Conservation (phyloP, 345 rosid genomes). For the Luvunga scandens region DNA sequence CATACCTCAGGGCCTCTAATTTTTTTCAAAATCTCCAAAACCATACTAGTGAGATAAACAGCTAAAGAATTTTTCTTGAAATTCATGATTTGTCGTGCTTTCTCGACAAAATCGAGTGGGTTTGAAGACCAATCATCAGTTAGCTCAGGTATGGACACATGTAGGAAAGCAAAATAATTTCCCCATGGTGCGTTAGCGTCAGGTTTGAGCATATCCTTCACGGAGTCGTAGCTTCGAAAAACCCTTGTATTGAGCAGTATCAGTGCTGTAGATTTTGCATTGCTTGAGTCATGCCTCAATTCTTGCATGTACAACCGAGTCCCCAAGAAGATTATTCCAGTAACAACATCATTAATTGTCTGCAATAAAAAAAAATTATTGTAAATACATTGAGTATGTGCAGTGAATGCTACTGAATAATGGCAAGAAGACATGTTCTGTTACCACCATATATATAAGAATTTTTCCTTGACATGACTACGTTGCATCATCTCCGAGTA, state of each 20-base stretch:
- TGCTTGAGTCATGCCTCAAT: slow-evolving; percentile 4
- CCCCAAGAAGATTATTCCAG: slow-evolving; percentile 33
- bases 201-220: slow-evolving; percentile 35
- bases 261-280: slow-evolving; percentile 22
- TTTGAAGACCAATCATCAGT: background rate
- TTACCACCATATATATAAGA: no score
- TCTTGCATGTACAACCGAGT: slow-evolving; percentile 33
- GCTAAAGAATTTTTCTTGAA: slow-evolving; percentile 30
- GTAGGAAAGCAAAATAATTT: slow-evolving; percentile 36
- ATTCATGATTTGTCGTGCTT: slow-evolving; percentile 21
- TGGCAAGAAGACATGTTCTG: no score
- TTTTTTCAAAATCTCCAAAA: slow-evolving; percentile 28
- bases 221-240: slow-evolving; percentile 28
- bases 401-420: no score
- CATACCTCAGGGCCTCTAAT: slow-evolving; percentile 20
- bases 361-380: background rate
- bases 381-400: background rate
- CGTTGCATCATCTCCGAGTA: no score
- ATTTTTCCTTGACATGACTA: no score
- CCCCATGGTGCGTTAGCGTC: slow-evolving; percentile 34
- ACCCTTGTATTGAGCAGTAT: slow-evolving; percentile 34
- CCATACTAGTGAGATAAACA: slow-evolving; percentile 22
- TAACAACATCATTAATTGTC: slow-evolving; percentile 36
- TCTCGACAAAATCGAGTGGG: slow-evolving; percentile 28
- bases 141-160: slow-evolving; percentile 30